Conservation (phyloP, 257 asterid species). For the Rehmannia glutinosa region DNA sequence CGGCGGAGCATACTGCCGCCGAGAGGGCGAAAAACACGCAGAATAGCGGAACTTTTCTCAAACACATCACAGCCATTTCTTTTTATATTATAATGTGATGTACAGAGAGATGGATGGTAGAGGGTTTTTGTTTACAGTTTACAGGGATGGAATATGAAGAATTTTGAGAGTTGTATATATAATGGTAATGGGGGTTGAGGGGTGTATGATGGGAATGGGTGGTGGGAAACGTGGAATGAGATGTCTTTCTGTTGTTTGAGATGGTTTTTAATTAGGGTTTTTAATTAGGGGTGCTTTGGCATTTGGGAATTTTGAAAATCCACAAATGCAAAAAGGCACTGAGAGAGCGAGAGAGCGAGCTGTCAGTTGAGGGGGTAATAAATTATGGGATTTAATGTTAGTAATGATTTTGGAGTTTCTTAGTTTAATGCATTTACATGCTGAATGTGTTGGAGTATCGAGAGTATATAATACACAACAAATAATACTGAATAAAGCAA, state of each 20-base stretch:
- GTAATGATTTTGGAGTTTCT: background rate
- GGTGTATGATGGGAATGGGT: background rate
- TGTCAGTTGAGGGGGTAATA: no score
- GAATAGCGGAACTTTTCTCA: background rate
- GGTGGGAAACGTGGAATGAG: no score
- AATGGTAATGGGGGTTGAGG: background rate
- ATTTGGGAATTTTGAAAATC: no score
- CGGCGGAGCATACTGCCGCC: conserved; percentile 26
- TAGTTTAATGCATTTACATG: background rate
- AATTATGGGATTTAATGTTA: background rate
- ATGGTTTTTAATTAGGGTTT: no score
- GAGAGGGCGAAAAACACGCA: background rate
- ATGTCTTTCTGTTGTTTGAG: no score
- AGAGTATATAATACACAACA: no score
- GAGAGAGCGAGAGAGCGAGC: no score
- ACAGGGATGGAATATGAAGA: background rate
- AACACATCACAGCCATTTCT: no score
- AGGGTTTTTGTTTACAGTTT: no score
- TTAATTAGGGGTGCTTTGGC: no score
- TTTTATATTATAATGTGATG: background rate
- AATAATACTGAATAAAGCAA: no score
- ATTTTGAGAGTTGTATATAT: background rate
- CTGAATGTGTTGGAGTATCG: background rate
- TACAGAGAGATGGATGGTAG: background rate
- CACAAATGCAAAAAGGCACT: no score